Base-by-base conservation (phyloP, 2,329 filamentous ascomycete genomes). In the Fusarium liriodendri region DNA sequence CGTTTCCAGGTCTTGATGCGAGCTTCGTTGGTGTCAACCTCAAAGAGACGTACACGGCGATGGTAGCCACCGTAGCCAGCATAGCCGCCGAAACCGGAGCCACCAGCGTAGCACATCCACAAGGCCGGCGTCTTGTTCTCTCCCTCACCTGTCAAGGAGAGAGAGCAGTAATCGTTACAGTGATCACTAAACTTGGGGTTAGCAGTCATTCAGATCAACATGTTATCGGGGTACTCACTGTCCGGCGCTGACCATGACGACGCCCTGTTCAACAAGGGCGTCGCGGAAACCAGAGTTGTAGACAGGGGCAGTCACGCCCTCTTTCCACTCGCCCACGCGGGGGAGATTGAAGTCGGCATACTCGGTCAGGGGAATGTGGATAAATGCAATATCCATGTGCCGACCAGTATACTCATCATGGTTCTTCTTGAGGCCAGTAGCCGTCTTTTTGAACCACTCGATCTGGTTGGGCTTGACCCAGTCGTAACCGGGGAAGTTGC, bases 51-150 rank as follows among this genome's bases (percentile, higher is more conserved):
- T 62, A 98, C 88, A 33, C 95, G 91, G 29, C 97, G 93, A 78
- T 95, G 89, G 80, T 93, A 98, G 5, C 93, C 93, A 47, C 92
- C 92, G 80, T 98, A 98, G 7, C 96, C 95, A 22, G 93, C 97
- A 80, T 99, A 99, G 0, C 97, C 97, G 64, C 97, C 97, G 78
- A 99, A 98, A 1, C 97, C 97, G 32, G 92, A 90, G 29, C 94
- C 97, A 35, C 97, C 97, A 10, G 92, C 96, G 82, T 98, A 98
- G 86, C 97, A 99, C 95, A 99, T 98, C 97, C 97, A 99, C 3
- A 98, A 85, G 33, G 92, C 89, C 0, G 93, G 92, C 58, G 88
- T 87, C n/a, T 86, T 83, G 25, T 86, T 82, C 45, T 88, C 83
- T 16, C 69, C 78, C 5, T 85, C 80, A 25, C 79, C 80, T 40